phyloP scores from a whole-genome alignment of 768 basidiomycete species.

The Coprinopsis strossmayeri region DNA sequence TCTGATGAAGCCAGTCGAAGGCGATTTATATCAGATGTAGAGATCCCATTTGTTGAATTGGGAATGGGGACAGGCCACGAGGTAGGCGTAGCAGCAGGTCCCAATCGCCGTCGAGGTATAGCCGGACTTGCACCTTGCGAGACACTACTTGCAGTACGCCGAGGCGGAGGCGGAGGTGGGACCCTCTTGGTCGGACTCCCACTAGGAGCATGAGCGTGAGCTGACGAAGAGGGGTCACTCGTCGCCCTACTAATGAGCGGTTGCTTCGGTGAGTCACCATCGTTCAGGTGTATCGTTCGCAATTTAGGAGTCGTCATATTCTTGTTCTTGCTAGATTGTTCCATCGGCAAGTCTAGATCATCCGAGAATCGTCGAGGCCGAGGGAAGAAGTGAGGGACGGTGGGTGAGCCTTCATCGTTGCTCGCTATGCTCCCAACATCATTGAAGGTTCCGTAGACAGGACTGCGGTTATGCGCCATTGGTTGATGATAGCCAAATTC shows the following conservation, averaged over 20 bases:
- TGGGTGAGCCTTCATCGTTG: constrained; percentile 35
- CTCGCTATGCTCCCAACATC: constrained; percentile 32
- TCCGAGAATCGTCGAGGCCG: constrained; percentile 7
- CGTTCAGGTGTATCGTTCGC: constrained; percentile 2
- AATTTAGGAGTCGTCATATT: constrained; percentile 6
- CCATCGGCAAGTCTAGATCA: constrained; percentile 6
- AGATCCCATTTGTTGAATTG: too few relatives aligned
- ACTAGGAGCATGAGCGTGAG: not conserved
- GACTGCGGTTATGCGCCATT: constrained; percentile 34
- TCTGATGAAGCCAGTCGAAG: constrained; percentile 3
- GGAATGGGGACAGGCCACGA: too few relatives aligned
- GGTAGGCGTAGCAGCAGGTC: constrained; percentile 5
- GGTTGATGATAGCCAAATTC: constrained; percentile 43
- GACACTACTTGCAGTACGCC: constrained; percentile 30
- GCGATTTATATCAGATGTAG: not conserved
- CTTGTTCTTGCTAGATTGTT: not conserved
- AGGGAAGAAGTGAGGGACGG: constrained; percentile 9
- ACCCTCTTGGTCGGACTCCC: constrained; percentile 32
- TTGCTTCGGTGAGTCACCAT: constrained; percentile 24
- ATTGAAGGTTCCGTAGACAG: constrained; percentile 40
- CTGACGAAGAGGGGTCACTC: constrained; percentile 15
- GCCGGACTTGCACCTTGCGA: constrained; percentile 31
- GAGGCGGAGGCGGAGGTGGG: constrained; percentile 63
- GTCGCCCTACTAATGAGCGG: constrained; percentile 19
- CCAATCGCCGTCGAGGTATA: constrained; percentile 38